Percentiles rank a stretch among this genome's conserved stretches.
Evolutionary conservation across 2,329 filamentous ascomycete species (phyloP).

Genomic region (Paraphoma sp.): DNA sequence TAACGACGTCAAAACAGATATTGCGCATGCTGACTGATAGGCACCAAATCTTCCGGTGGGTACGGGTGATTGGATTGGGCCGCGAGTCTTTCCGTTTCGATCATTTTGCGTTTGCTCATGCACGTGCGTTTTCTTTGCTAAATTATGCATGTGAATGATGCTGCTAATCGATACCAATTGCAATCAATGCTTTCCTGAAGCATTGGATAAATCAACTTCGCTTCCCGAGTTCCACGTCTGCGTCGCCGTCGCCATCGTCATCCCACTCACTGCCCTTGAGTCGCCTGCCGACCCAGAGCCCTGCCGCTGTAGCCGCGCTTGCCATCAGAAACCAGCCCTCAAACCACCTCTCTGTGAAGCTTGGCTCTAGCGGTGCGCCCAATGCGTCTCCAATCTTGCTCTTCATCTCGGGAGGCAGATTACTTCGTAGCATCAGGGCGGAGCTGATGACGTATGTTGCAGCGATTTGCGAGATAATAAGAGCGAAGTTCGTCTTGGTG

Average conservation of each 20-base stretch:
- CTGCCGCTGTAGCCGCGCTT: conserved; percentile 69
- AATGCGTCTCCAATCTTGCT: conserved; percentile 79
- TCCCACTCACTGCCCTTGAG: conserved; percentile 54
- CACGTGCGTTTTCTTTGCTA: background rate
- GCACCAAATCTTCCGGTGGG: conserved; percentile 8
- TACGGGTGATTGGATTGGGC: conserved; percentile 2
- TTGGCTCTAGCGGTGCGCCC: conserved; percentile 74
- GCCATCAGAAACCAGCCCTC: conserved; percentile 83
- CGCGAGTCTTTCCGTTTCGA: background rate
- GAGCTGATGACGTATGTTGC: conserved; percentile 87
- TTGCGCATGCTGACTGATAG: conserved; percentile 13
- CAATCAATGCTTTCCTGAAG: background rate
- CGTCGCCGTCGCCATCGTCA: conserved; percentile 49
- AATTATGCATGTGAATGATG: background rate
- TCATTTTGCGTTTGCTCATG: background rate
- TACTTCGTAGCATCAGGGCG: conserved; percentile 77
- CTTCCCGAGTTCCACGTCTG: conserved; percentile 76
- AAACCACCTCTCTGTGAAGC: conserved; percentile 83
- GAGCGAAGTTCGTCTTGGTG: conserved; percentile 77
- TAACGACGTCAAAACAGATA: conserved; percentile 31
- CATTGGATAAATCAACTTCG: conserved; percentile 54
- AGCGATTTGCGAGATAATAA: conserved; percentile 79
- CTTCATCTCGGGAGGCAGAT: conserved; percentile 78
- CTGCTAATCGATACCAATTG: background rate
- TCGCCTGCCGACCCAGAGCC: conserved; percentile 75